phyloP scores from a whole-genome alignment of 305 asterid species.

The Fraxinus albicans region DNA sequence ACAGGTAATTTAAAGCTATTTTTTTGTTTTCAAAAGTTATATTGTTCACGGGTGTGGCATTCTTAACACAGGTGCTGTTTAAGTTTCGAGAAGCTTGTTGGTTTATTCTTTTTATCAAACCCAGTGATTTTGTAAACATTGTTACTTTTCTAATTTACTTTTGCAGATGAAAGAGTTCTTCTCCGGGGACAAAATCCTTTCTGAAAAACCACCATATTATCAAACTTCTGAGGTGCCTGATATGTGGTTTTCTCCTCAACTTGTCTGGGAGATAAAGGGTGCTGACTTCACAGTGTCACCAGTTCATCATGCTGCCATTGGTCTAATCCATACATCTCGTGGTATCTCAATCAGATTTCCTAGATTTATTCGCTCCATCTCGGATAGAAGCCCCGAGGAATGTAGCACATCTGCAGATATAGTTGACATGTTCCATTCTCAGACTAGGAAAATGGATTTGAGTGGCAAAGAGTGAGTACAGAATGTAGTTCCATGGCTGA shows the following conservation, averaged over 20 bases:
- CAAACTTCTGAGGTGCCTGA: conserved; percentile 75
- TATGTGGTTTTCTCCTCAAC: conserved; percentile 77
- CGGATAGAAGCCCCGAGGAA: conserved; percentile 77
- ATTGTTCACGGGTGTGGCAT: neutral
- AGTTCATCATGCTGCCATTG: conserved; percentile 81
- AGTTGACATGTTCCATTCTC: conserved; percentile 71
- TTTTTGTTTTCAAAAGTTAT: neutral
- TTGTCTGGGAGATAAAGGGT: conserved; percentile 85
- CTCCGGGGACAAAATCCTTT: conserved; percentile 50
- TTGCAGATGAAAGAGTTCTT: conserved; percentile 78
- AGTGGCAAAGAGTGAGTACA: conserved; percentile 25
- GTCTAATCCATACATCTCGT: conserved; percentile 73
- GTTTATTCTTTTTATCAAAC: neutral
- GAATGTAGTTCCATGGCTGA: neutral
- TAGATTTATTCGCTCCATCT: conserved; percentile 48
- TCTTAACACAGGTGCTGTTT: neutral
- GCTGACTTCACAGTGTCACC: conserved; percentile 82
- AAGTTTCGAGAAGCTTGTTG: neutral
- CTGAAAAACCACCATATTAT: conserved; percentile 67
- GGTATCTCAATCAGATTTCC: conserved; percentile 90
- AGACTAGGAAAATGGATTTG: conserved; percentile 76
- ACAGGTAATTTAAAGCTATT: conserved; percentile 45
- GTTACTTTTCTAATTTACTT: neutral
- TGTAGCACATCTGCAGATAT: conserved; percentile 72
- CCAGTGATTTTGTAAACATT: neutral